These are phyloP conservation scores for Daldinia loculata DNA, from an alignment of 495 filamentous ascomycete genomes.

Conservation along the genomic window DNA sequence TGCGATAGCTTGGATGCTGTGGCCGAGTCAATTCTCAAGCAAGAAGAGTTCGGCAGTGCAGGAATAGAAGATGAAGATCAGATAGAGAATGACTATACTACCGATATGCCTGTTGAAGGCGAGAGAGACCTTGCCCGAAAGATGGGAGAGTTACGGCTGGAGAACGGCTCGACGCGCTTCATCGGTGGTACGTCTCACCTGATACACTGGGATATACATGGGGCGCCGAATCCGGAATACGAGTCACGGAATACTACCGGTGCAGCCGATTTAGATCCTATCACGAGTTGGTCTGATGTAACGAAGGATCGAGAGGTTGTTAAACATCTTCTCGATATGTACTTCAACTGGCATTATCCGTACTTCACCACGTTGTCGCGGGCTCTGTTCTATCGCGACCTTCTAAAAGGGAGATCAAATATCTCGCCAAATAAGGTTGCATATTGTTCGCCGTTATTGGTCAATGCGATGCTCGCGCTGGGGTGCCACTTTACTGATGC, in stretches of 20 bases:
- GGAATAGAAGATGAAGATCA: constrained; percentile 54
- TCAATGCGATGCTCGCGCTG: constrained; percentile 95
- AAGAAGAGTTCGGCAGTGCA: constrained; percentile 52
- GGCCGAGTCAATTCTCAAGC: constrained; percentile 77
- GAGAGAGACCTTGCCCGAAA: constrained; percentile 89
- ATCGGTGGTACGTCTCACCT: constrained; percentile 96
- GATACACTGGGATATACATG: constrained; percentile 71
- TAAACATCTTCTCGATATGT: constrained; percentile 92
- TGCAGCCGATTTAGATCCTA: constrained; percentile 64
- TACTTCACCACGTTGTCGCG: constrained; percentile 96
- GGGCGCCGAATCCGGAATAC: constrained; percentile 62
- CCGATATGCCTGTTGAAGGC: constrained; percentile 66
- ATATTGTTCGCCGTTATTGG: constrained; percentile 89
- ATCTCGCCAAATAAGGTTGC: constrained; percentile 59
- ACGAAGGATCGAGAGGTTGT: constrained; percentile 82
- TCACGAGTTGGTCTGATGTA: constrained; percentile 87
- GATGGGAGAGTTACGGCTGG: constrained; percentile 87
- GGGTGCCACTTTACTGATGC: constrained; percentile 95
- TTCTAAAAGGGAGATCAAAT: constrained; percentile 67
- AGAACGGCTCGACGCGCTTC: constrained; percentile 91
- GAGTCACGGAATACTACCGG: constrained; percentile 55
- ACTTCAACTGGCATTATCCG: constrained; percentile 98
- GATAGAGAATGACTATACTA: constrained; percentile 50
- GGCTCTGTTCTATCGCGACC: constrained; percentile 87
- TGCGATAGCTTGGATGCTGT: constrained; percentile 93